Evolutionary conservation across 495 filamentous ascomycete species (phyloP).

Genomic region (Trypethelium eluteriae): DNA sequence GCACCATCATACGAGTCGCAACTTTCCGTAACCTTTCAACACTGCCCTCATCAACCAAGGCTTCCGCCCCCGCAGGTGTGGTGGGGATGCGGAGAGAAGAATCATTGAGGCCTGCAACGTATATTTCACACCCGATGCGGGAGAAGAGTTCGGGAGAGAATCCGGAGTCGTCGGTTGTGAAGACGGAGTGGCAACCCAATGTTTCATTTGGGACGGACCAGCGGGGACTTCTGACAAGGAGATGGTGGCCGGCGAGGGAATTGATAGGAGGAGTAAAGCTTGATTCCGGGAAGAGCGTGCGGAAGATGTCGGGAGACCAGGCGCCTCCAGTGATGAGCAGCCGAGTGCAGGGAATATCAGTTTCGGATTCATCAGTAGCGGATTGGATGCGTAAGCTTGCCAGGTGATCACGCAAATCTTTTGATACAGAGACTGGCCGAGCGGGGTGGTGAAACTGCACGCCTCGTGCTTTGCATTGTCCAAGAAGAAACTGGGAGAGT

Average conservation of each 20-base stretch:
- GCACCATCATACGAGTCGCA: conserved; percentile 50
- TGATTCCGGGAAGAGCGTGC: conserved; percentile 53
- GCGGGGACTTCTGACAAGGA: conserved; percentile 56
- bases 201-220: conserved; percentile 40
- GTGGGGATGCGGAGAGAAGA: conserved; percentile 49
- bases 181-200: conserved; percentile 59
- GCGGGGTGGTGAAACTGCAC: conserved; percentile 61
- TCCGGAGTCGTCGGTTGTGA: conserved; percentile 48
- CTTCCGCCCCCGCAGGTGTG: conserved; percentile 41
- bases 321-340: conserved; percentile 61
- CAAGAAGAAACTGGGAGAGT: conserved; percentile 58
- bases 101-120: conserved; percentile 66
- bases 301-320: conserved; percentile 60
- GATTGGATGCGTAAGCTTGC: conserved; percentile 42
- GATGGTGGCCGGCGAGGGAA: conserved; percentile 62
- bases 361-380: conserved; percentile 41
- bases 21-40: conserved; percentile 48
- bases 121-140: conserved; percentile 57
- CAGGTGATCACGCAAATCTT: conserved; percentile 41
- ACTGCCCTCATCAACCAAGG: conserved; percentile 34
- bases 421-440: conserved; percentile 45
- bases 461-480: conserved; percentile 48
- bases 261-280: conserved; percentile 46
- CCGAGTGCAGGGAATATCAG: conserved; percentile 49
- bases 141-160: conserved; percentile 71